Evolutionary conservation across 768 basidiomycete genomes (phyloP).

Genomic region (Obba rivulosa): DNA sequence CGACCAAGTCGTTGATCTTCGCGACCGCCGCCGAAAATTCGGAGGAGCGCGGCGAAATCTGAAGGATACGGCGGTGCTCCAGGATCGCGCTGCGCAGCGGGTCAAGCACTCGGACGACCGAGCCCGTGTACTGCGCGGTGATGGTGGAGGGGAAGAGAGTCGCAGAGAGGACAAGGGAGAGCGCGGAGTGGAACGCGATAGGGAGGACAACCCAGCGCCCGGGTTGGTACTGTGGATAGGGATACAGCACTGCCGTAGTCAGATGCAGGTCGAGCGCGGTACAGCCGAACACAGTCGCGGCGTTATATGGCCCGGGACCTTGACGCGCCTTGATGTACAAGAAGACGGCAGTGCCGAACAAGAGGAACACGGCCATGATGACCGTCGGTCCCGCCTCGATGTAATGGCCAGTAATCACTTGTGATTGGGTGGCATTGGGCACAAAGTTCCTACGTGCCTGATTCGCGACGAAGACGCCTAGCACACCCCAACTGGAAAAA

Average conservation of each 20-base stretch:
- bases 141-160: conserved; percentile 60
- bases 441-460: conserved; percentile 44
- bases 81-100: conserved; percentile 43
- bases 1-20: conserved; percentile 28
- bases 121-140: conserved; percentile 50
- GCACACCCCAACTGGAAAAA: conserved; percentile 55
- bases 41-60: conserved; percentile 34
- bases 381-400: conserved; percentile 54
- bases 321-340: conserved; percentile 54
- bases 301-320: conserved; percentile 59
- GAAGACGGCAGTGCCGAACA: conserved; percentile 51
- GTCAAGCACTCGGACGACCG: conserved; percentile 41
- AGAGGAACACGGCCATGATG: conserved; percentile 59
- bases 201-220: conserved; percentile 54
- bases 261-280: conserved; percentile 56
- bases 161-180: conserved; percentile 47
- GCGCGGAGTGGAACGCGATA: conserved; percentile 49
- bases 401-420: conserved; percentile 47
- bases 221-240: conserved; percentile 60
- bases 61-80: conserved; percentile 42
- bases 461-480: conserved; percentile 60
- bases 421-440: conserved; percentile 30
- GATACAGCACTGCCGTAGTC: conserved; percentile 54
- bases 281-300: conserved; percentile 53
- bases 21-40: conserved; percentile 35